Evolutionary conservation across 257 asterid species (phyloP), one percentile per base, ranked within the genome.

Genomic region (Solanum lycopersicoides): DNA sequence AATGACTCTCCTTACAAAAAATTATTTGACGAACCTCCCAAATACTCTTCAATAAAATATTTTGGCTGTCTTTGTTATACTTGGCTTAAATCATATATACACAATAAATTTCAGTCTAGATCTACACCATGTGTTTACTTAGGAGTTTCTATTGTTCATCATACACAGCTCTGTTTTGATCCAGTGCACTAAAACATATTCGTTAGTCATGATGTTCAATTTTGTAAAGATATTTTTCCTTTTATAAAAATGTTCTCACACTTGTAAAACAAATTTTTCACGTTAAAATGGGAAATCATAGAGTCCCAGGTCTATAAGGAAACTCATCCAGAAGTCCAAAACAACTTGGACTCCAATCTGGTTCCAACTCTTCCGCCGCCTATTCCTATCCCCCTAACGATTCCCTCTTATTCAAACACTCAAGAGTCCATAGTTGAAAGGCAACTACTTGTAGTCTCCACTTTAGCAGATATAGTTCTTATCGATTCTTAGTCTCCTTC

Each of bases 1-100:
- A 20, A 56, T 56, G 25, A 56, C 8, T 56, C 10, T 56, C 65
- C 65, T 56, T 56, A 20, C 21, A 7, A 56, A 56, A 21, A 56
- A 56, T 56, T 56, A 56, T 20, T 7, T 56, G 65, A 23, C 0
- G 12, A 56, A 56, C 65, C 12, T 20, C 25, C 25, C 18, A 56
- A 56, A 18, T 56, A 56, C 25, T 56, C 65, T 56, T 56, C 3
- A n/a, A 0, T 56, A 15, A 20, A 20, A 0, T 0, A 1, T 18
- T 56, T 56, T 56, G 65, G 5, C 7, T 56, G 25, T 7, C 25
- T 53, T 56, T 50, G 23, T 50, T 50, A 50, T 50, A 3, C 60
- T 20, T 56, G 65, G 12, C 65, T 56, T 20, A 20, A 56, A 7
- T 10, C 25, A 56, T 56, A 20, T 20, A 20, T 3, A 56, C 65